Evolutionary conservation across 768 basidiomycete genomes (phyloP).

Genomic region (Trametes gibbosa): DNA sequence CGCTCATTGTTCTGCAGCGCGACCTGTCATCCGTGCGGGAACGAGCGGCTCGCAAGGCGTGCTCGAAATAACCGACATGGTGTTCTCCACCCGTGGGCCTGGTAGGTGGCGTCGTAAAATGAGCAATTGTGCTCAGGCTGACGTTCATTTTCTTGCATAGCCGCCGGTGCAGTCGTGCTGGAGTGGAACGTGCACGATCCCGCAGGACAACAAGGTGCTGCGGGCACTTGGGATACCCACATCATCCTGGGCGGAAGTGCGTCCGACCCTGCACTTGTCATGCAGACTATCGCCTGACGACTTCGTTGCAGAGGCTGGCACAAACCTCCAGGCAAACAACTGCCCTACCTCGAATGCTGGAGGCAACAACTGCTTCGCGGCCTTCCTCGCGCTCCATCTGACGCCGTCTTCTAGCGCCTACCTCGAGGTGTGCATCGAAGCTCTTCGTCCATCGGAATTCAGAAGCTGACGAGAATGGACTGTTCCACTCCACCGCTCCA

Average conservation of each 20-base stretch:
- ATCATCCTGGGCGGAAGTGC: conserved; percentile 34
- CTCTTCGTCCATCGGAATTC: conserved; percentile 21
- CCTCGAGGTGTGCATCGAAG: conserved; percentile 57
- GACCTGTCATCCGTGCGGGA: conserved; percentile 43
- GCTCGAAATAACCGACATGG: conserved; percentile 46
- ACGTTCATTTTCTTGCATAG: conserved; percentile 10
- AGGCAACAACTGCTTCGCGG: conserved; percentile 53
- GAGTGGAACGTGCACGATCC: conserved; percentile 54
- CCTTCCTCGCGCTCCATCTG: conserved; percentile 67
- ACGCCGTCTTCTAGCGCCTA: conserved; percentile 39
- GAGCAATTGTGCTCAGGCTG: not conserved
- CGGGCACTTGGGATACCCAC: conserved; percentile 52
- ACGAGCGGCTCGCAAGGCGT: conserved; percentile 34
- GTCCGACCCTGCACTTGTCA: not conserved
- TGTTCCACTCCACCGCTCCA: not conserved
- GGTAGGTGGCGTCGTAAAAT: conserved; percentile 21
- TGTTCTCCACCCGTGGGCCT: conserved; percentile 42
- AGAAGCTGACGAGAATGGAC: not conserved
- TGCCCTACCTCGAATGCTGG: conserved; percentile 33
- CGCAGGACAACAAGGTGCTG: conserved; percentile 44
- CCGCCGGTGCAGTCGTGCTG: conserved; percentile 59
- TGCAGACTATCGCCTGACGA: not conserved
- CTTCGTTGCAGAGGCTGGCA: conserved; percentile 21
- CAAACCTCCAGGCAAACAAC: conserved; percentile 32
- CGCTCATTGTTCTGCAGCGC: conserved; percentile 21